Base-by-base conservation (phyloP, 495 filamentous ascomycete species). In the Xylaria flabelliformis region DNA sequence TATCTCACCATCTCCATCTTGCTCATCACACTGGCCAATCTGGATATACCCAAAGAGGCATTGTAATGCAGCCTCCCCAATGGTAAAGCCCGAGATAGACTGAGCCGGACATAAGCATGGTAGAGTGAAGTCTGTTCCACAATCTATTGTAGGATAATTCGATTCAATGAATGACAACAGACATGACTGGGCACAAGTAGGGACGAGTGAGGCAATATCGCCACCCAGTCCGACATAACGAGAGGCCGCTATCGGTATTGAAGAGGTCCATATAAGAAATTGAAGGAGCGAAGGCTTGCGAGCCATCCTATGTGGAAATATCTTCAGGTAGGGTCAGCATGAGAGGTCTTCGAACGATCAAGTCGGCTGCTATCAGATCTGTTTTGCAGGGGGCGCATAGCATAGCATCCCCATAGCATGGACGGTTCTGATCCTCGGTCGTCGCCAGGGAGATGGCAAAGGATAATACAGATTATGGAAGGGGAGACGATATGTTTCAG, bases 31-130 rank as follows among this genome's bases (percentile, higher is more conserved):
- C 9, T 70, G 70, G 12, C 85, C 86, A 53, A 81, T 71, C 59
- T 75, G 75, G 48, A 61, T 74, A 74, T 86, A 83, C 26, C 86
- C 85, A 59, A 86, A 78, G 15, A 90, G 84, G 76, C 92, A 94
- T 70, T 87, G 85, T 68, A 92, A 76, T 10, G 87, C 90, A 8
- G 85, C 90, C 79, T 93, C 92, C 13, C 91, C 91, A 61, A 95
- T 67, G 0, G 92, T 93, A 69, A 90, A 90, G 41, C 90, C 90
- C 69, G 85, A 86, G 13, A 74, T 77, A n/a, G 88, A 91, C 58
- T 83, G 83, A 50, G 85, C 84, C 46, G 82, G 80, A 76, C 92
- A 94, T 10, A 94, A 82, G 75, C 91, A 94, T 72, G 82, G 80
- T 72, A 92, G 77, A 51, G 88, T 82, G 44, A 84, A 83, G 24